These are phyloP conservation scores for Strobilomyces dryophilus DNA, from an alignment of 768 basidiomycete species.

Conservation along the genomic window DNA sequence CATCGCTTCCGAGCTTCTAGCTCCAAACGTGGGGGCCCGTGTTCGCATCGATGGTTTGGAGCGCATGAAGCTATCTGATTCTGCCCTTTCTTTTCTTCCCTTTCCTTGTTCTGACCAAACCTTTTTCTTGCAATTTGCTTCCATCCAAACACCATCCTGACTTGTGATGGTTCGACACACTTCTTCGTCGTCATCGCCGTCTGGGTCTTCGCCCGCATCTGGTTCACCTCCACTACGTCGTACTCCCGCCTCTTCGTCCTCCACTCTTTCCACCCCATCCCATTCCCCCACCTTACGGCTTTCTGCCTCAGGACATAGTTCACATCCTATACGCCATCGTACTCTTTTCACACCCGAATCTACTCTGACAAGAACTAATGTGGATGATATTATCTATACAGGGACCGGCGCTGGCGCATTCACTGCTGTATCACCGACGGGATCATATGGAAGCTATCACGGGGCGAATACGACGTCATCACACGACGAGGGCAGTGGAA, in stretches of 20 bases:
- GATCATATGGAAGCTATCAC: slow-evolving; percentile 22
- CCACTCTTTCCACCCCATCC: slow-evolving; percentile 1
- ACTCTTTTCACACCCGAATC: neutral
- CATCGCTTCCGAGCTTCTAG: slow-evolving; percentile 9
- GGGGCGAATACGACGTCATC: slow-evolving; percentile 20
- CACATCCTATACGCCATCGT: neutral
- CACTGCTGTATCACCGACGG: slow-evolving; percentile 18
- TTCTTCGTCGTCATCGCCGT: neutral
- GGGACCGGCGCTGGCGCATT: slow-evolving; percentile 15
- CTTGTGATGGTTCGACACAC: slow-evolving; percentile 7
- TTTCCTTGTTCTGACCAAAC: neutral
- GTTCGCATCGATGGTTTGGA: neutral
- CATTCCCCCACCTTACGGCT: neutral
- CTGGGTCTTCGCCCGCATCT: neutral
- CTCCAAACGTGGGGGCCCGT: slow-evolving; percentile 2
- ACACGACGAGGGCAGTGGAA: slow-evolving; percentile 11
- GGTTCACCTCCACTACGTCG: neutral
- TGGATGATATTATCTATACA: neutral
- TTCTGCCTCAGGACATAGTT: neutral
- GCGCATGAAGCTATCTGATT: neutral
- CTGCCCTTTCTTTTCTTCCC: neutral
- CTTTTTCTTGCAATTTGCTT: neutral
- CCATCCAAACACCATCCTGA: neutral
- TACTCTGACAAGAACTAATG: slow-evolving; percentile 9
- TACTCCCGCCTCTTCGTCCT: slow-evolving; percentile 2